Base-by-base conservation (phyloP, 768 basidiomycete genomes). In the Leccinum uliginosum region DNA sequence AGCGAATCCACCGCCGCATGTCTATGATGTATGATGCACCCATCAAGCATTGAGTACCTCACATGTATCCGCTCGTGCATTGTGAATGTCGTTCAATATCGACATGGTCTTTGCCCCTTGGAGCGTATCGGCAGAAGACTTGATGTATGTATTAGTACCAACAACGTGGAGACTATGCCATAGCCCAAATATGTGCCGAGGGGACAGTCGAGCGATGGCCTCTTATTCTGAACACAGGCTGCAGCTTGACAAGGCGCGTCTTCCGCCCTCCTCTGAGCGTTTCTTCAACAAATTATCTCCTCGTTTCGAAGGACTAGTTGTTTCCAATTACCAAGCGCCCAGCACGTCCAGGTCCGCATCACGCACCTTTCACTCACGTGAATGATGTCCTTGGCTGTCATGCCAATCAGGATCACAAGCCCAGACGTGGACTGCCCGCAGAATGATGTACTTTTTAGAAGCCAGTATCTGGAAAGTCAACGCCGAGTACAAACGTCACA, bases 221-320 rank as follows among this genome's bases (percentile, higher is more conserved):
- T 51, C 40, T 11, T 40, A 40, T 19, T 9, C 40, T 43, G 19
- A 43, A 43, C n/a, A 38, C 17, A 30, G 23, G 30, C 34, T 56
- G 55, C 38, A 59, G 38, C 49, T 56, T 58, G 54, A 69, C 62
- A 49, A 82, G 68, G 59, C 75, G 73, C 56, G 79, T 79, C 66
- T 73, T 66, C 60, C 76, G 81, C 66, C 87, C 76, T 69, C 82
- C 76, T 35, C 75, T 63, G 59, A 81, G 79, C 44, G 75, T 71
- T 58, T 76, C 71, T 47, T 85, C 86, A 64, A 89, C 87, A 73
- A 10, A 19, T 40, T 89, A 87, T 34, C 84, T 77, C 61, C 80
- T 78, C 29, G 81, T 83, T 69, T 86, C 82, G 69, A 89, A 86
- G 65, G 83, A 83, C 86, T 85, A 86, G 77, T 85, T 71, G 72